Base-by-base conservation (phyloP, 148 eudicot species). In the Selenicereus undatus region DNA sequence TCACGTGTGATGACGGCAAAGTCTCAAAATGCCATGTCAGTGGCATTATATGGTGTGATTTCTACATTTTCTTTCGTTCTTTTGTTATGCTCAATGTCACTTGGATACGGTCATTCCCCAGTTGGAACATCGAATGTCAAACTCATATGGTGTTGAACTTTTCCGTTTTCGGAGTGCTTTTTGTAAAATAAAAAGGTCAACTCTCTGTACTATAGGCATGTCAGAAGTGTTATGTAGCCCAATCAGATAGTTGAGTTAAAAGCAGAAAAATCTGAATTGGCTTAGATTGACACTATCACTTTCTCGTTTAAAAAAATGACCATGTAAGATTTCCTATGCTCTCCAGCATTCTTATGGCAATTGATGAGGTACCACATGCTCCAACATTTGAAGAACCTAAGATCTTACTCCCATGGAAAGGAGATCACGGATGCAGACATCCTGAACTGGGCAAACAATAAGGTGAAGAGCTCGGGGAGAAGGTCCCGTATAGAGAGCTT, bases 281-380 rank as follows among this genome's bases (percentile, higher is more conserved):
- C 18, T 45, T 48, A 24, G 27, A 45, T 74, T 45, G 32, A 48
- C 27, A 9, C 8, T 9, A 7, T 74, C 58, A 22, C 24, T 68
- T 35, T 10, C 48, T 75, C 2, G 3, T 32, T 69, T 79, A 11
- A 52, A 26, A 26, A 43, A 54, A 13, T 22, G 71, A 79, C 69
- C 22, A 64, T 50, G 29, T 76, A 64, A 69, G 50, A 14, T 30
- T 65, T 82, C 29, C n/a, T 62, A 74, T 39, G 30, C 35, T 76
- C 73, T 85, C 29, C 93, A 96, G 99, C 95, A 52, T 90, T 92
- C 86, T 84, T 96, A 56, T 93, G 99, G 99, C 99, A 93, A 83
- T 86, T 96, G 91, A 96, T 96, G 99, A 91, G 97, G 81, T 89
- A 50, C 76, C 93, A 92, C 87, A 93, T 95, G 92, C 99, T 95